A percentile compares a stretch with the other conserved stretches of the same genome.
Evolutionary conservation across 495 filamentous ascomycete genomes (phyloP).

Genomic region (Friedmanniomyces endolithicus): DNA sequence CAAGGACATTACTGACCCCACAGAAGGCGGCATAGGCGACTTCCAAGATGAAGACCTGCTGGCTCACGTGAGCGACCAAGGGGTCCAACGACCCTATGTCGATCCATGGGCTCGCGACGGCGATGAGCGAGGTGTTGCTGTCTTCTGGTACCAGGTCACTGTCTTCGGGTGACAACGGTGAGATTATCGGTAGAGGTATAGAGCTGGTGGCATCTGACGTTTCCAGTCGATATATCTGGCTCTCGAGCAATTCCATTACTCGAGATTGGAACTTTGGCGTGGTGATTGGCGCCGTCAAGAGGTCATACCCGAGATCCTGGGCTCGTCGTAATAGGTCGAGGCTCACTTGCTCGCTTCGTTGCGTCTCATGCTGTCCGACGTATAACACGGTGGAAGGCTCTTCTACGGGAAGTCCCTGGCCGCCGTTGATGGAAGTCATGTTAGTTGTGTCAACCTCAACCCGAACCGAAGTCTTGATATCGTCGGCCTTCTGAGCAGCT

Average conservation of each 20-base stretch:
- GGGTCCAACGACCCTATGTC: constrained; percentile 77
- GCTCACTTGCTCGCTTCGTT: constrained; percentile 47
- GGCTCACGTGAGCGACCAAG: constrained; percentile 65
- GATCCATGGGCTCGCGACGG: constrained; percentile 74
- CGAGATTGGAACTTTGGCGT: constrained; percentile 68
- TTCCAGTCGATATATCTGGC: constrained; percentile 34
- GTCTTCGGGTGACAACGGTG: constrained; percentile 59
- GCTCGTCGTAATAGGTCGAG: constrained; percentile 52
- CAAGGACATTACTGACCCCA: constrained; percentile 67
- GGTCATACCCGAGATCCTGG: constrained; percentile 65
- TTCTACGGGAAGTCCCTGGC: constrained; percentile 23
- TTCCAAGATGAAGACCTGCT: constrained; percentile 80
- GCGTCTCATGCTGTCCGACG: constrained; percentile 73
- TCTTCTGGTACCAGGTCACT: constrained; percentile 61
- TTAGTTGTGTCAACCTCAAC: too few relatives aligned
- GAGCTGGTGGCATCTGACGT: constrained; percentile 7
- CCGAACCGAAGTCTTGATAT: too few relatives aligned
- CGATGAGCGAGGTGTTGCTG: constrained; percentile 56
- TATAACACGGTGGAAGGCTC: constrained; percentile 51
- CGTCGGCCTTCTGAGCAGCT: too few relatives aligned
- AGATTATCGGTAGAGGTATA: constrained; percentile 35
- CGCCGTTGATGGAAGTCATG: background rate
- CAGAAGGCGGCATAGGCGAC: constrained; percentile 91
- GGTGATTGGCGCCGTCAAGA: constrained; percentile 81
- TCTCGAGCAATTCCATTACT: constrained; percentile 46